Base-by-base conservation (phyloP, 352 stramenopile genomes). In the Halophytophthora polymorphica region DNA sequence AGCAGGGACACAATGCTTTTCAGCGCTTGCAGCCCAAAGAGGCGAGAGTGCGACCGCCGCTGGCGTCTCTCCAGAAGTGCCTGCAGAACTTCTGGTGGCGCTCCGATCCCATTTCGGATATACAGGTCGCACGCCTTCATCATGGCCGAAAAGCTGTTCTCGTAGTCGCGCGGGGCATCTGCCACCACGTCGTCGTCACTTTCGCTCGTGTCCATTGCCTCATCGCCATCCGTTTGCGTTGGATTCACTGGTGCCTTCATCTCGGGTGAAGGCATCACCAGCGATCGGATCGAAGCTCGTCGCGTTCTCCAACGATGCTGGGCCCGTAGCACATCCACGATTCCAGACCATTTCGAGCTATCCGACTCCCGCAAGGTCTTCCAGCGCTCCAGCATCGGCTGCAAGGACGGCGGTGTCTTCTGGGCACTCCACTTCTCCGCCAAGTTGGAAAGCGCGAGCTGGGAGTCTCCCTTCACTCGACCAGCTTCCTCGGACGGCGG, bases 361-460 rank as follows among this genome's bases (percentile, higher is more conserved):
- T 95, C 85, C 8, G 64, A 71, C 46, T 93, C 72, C 8, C 73
- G 55, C 23, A 95, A 38, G 8, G 71, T 88, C 61, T 84, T 85
- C 85, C 85, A 95, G 10, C 85, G 66, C 45, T 95, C 85, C 25
- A 93, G 71, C 83, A 95, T 93, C 8, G 85, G 85, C 35, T 95
- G 77, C 25, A 95, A 53, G 1, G 77, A 90, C 13, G 84, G 84
- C 23, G 81, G 82, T 1, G 84, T 91, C 39, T 88, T 90, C 41
- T 93, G 76, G 2, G 82, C 51, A 48, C 80, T 91, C 84, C 84
- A 95, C 31, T 95, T 95, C 40, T 95, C 82, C 10, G 84, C 84
- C 28, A 95, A 56, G 42, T 95, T 90, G 35, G 80, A 88, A 1
- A 95, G 56, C 1, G 84, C 84, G 22, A 79, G 45, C 34, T 93